phyloP scores from a whole-genome alignment of 148 eudicot species.

The Fagopyrum tataricum region DNA sequence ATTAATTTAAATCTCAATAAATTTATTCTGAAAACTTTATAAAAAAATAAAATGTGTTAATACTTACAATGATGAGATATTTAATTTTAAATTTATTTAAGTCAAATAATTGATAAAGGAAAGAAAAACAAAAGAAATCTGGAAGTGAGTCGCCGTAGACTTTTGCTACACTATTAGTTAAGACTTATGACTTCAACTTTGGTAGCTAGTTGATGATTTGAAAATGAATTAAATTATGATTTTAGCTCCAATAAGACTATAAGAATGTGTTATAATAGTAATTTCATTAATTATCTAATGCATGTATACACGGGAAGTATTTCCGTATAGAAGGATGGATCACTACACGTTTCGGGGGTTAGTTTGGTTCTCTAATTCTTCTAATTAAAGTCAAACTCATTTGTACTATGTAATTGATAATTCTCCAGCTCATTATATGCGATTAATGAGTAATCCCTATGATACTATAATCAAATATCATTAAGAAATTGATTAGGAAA shows the following conservation, averaged over 20 bases:
- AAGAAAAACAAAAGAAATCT: background rate
- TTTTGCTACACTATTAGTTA: background rate
- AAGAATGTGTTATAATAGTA: no score
- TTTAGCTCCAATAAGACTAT: background rate
- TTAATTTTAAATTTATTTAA: no score
- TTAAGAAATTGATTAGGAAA: no score
- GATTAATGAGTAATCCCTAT: background rate
- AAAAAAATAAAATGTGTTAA: no score
- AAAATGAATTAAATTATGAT: background rate
- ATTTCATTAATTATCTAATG: background rate
- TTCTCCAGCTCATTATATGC: background rate
- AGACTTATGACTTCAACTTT: background rate
- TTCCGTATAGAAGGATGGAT: background rate
- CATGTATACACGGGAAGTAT: background rate
- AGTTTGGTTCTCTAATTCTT: background rate
- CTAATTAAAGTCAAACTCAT: background rate
- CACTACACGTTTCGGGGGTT: background rate
- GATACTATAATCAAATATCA: no score
- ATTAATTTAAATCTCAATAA: no score
- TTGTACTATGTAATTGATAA: background rate
- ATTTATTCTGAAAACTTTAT: no score
- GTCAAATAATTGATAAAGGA: no score
- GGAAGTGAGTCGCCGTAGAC: background rate
- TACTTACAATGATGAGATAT: no score
- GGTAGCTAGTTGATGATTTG: background rate